Percentiles rank a stretch among this genome's conserved stretches.
phyloP scores from a whole-genome alignment of 1,284 basidiomycete species.

The Psilocybe mexicana region DNA sequence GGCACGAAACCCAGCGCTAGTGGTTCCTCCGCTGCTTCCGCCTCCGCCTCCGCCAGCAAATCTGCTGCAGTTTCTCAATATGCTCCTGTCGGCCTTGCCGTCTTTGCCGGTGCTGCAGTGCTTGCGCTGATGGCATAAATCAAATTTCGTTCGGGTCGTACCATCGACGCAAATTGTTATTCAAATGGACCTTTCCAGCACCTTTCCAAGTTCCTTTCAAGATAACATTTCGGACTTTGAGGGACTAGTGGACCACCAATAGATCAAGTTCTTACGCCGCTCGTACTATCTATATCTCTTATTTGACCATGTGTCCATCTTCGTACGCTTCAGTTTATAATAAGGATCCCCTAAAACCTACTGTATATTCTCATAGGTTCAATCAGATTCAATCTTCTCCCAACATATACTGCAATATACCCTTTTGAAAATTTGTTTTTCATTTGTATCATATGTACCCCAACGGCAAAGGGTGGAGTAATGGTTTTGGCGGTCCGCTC shows the following conservation, averaged over 20 bases:
- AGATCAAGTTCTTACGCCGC: slow-evolving; percentile 21
- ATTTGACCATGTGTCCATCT: slow-evolving; percentile 24
- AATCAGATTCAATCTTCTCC: neutral
- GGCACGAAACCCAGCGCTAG: neutral
- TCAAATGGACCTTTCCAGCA: slow-evolving; percentile 1
- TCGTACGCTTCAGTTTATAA: slow-evolving; percentile 15
- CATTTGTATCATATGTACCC: too few species aligned
- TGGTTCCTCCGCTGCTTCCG: slow-evolving; percentile 6
- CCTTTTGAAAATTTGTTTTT: neutral
- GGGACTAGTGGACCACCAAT: slow-evolving; percentile 12
- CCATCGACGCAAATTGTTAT: neutral
- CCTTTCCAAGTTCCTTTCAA: neutral
- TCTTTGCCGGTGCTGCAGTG: slow-evolving; percentile 22
- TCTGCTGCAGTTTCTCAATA: slow-evolving; percentile 18
- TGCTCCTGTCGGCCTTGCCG: slow-evolving; percentile 20
- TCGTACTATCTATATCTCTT: slow-evolving; percentile 22
- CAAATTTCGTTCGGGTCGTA: neutral
- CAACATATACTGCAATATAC: neutral
- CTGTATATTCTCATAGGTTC: neutral
- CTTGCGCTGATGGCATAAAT: slow-evolving; percentile 19
- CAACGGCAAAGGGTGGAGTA: neutral
- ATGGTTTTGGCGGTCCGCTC: neutral
- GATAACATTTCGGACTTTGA: slow-evolving; percentile 18
- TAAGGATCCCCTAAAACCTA: slow-evolving; percentile 12
- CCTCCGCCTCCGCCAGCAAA: slow-evolving; percentile 19